A percentile compares a stretch with the other conserved stretches of the same genome.
phyloP scores from a whole-genome alignment of 495 filamentous ascomycete species.

The Penicillium antarcticum region DNA sequence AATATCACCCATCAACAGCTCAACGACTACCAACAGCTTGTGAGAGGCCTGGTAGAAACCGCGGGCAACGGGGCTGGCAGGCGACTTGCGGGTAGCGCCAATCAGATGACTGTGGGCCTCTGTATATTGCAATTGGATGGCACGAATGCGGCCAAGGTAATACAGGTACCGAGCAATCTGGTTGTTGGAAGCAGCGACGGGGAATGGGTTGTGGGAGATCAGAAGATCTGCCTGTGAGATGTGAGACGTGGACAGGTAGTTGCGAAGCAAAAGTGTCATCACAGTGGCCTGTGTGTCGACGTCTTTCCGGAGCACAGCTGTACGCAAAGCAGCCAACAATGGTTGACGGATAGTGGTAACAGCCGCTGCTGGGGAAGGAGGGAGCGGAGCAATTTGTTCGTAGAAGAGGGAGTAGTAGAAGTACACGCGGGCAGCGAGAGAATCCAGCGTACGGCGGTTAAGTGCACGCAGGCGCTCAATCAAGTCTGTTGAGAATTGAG shows the following conservation, averaged over 20 bases:
- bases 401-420: slow-evolving; percentile 96
- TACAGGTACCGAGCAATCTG: slow-evolving; percentile 96
- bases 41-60: slow-evolving; percentile 95
- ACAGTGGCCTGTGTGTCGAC: slow-evolving; percentile 93
- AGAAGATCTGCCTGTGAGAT: slow-evolving; percentile 95
- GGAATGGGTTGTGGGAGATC: slow-evolving; percentile 92
- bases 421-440: slow-evolving; percentile 91
- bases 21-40: slow-evolving; percentile 90
- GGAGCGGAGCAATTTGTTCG: slow-evolving; percentile 80
- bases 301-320: slow-evolving; percentile 92
- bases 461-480: slow-evolving; percentile 80
- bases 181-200: slow-evolving; percentile 88
- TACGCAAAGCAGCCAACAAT: slow-evolving; percentile 84
- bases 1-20: slow-evolving; percentile 97
- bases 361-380: slow-evolving; percentile 80
- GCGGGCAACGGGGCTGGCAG: slow-evolving; percentile 79
- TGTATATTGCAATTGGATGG: slow-evolving; percentile 93
- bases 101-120: slow-evolving; percentile 94
- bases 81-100: slow-evolving; percentile 89
- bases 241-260: slow-evolving; percentile 93
- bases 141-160: slow-evolving; percentile 92
- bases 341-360: slow-evolving; percentile 82
- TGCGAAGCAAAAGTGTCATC: slow-evolving; percentile 90
- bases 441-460: slow-evolving; percentile 92
- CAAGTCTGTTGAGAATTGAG: slow-evolving; percentile 76